Conservation (phyloP, 257 asterid species). For the Linaria vulgaris region DNA sequence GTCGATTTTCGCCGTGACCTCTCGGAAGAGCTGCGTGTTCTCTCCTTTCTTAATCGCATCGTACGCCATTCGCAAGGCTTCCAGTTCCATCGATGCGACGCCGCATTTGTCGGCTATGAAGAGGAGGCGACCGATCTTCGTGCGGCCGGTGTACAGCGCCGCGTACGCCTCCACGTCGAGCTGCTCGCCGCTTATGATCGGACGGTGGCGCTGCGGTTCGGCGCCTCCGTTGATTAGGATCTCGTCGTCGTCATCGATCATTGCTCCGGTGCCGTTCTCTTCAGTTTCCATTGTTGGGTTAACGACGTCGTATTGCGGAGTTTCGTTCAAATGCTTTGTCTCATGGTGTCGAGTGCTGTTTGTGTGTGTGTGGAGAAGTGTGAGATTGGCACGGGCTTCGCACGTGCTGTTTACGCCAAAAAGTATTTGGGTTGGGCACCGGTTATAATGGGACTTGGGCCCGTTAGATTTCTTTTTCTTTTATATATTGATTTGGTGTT, state of each 20-base stretch:
- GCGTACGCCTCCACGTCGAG: slow-evolving; percentile 95
- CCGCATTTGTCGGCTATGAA: slow-evolving; percentile 76
- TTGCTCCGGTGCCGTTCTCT: slow-evolving; percentile 36
- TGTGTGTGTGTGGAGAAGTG: slow-evolving; percentile 1
- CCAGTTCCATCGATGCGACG: slow-evolving; percentile 64
- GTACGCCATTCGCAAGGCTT: slow-evolving; percentile 90
- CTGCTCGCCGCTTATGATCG: slow-evolving; percentile 86
- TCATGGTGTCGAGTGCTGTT: background rate
- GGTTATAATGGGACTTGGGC: background rate
- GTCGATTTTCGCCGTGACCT: slow-evolving; percentile 72
- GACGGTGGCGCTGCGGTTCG: slow-evolving; percentile 60
- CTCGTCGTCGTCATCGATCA: slow-evolving; percentile 66
- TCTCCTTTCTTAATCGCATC: slow-evolving; percentile 96
- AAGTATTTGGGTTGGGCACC: slow-evolving; percentile 6
- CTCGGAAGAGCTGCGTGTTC: slow-evolving; percentile 73
- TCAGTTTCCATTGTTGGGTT: slow-evolving; percentile 63
- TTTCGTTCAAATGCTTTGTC: slow-evolving; percentile 18
- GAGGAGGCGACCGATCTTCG: slow-evolving; percentile 72
- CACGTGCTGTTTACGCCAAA: too few species aligned
- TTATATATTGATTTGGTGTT: background rate
- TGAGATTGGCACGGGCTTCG: slow-evolving; percentile 7
- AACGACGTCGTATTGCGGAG: slow-evolving; percentile 44
- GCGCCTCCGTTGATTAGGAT: slow-evolving; percentile 63
- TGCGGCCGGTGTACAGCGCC: slow-evolving; percentile 79
- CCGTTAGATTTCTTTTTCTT: background rate